Evolutionary conservation across 2,329 filamentous ascomycete genomes (phyloP).

Genomic region (Monilinia vaccinii-corymbosi): DNA sequence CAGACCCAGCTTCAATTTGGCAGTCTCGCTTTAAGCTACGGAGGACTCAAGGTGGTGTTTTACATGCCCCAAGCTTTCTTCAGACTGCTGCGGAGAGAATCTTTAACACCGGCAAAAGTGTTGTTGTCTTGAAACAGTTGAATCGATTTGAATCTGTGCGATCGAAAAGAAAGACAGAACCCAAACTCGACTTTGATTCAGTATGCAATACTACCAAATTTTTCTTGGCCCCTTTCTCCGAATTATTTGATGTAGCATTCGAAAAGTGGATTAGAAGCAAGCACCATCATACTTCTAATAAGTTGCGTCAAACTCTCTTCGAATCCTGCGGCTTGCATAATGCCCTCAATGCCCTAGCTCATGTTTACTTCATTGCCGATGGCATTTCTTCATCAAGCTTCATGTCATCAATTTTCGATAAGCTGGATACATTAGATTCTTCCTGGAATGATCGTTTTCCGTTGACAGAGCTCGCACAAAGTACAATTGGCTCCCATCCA

Average conservation of each 20-base stretch:
- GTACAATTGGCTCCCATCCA: slow-evolving; percentile 49
- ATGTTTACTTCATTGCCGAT: slow-evolving; percentile 69
- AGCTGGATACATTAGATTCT: slow-evolving; percentile 52
- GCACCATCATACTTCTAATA: slow-evolving; percentile 58
- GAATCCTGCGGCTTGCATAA: slow-evolving; percentile 57
- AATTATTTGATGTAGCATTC: slow-evolving; percentile 64
- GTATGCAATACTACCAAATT: slow-evolving; percentile 41
- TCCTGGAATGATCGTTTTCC: slow-evolving; percentile 76
- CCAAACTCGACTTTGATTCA: slow-evolving; percentile 45
- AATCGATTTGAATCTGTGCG: slow-evolving; percentile 39
- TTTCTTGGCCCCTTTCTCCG: slow-evolving; percentile 58
- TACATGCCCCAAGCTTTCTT: slow-evolving; percentile 69
- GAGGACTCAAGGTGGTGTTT: slow-evolving; percentile 44
- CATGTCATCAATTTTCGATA: slow-evolving; percentile 61
- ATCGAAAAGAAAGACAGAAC: slow-evolving; percentile 32
- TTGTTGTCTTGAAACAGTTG: slow-evolving; percentile 71
- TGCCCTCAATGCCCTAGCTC: slow-evolving; percentile 57
- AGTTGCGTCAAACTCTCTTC: slow-evolving; percentile 58
- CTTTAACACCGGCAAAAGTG: slow-evolving; percentile 81
- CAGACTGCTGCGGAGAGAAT: slow-evolving; percentile 60
- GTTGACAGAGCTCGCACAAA: slow-evolving; percentile 68
- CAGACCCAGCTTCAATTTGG: slow-evolving; percentile 63
- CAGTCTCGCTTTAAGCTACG: slow-evolving; percentile 63
- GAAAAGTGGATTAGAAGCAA: slow-evolving; percentile 69
- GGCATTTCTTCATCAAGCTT: slow-evolving; percentile 59